Evolutionary conservation across 1,284 basidiomycete species (phyloP).

Genomic region (Trichosporon sp.): DNA sequence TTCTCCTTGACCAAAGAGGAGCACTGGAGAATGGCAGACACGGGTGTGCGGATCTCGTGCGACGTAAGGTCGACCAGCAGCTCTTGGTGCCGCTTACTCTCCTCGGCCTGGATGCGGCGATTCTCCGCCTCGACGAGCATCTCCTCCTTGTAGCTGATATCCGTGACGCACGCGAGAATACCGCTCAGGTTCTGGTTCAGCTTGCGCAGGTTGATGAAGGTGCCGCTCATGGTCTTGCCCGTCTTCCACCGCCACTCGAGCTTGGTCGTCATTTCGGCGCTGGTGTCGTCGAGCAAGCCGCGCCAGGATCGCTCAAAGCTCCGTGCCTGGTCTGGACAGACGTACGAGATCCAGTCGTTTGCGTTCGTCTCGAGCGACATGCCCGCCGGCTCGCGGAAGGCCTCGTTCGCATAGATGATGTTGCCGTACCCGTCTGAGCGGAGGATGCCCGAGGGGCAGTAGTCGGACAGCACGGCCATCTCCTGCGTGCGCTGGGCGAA

Average conservation of each 20-base stretch:
- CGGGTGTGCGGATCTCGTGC: conserved; percentile 55
- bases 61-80: conserved; percentile 54
- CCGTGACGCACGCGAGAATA: conserved; percentile 47
- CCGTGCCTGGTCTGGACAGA: neutral
- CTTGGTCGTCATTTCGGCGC: conserved; percentile 33
- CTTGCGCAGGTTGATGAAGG: conserved; percentile 48
- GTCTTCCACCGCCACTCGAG: conserved; percentile 49
- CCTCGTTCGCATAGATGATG: conserved; percentile 43
- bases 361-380: conserved; percentile 24
- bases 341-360: conserved; percentile 20
- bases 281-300: neutral
- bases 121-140: conserved; percentile 47
- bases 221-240: conserved; percentile 40
- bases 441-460: conserved; percentile 49
- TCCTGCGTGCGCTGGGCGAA: conserved; percentile 48
- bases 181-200: conserved; percentile 40
- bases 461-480: conserved; percentile 52
- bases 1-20: conserved; percentile 53
- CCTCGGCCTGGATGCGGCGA: conserved; percentile 49
- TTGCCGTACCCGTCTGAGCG: conserved; percentile 36
- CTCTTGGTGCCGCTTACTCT: conserved; percentile 49
- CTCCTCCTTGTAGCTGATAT: conserved; percentile 50
- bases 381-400: conserved; percentile 33
- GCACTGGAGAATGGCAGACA: conserved; percentile 54
- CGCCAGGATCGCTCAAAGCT: conserved; percentile 17